Conservation (phyloP, 176 grass and related monocot genomes). For the Poa annua region DNA sequence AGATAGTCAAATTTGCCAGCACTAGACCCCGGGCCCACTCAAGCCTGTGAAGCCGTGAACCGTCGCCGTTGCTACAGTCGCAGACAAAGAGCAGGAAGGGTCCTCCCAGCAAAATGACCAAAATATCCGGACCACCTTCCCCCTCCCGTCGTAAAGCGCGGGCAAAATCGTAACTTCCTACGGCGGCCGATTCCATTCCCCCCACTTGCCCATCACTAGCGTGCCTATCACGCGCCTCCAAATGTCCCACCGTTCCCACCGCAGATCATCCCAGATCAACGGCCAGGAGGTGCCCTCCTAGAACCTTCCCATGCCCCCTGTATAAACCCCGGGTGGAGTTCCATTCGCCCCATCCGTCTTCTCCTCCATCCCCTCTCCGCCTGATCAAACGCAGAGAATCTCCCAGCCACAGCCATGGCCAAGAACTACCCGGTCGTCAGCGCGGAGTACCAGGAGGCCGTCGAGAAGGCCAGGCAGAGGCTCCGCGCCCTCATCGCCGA, state of each 20-base stretch:
- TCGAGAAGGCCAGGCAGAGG: constrained; percentile 79
- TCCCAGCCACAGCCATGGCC: constrained; percentile 45
- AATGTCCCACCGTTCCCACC: neutral
- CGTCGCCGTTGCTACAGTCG: constrained; percentile 21
- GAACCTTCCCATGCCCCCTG: constrained; percentile 43
- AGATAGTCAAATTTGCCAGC: no score
- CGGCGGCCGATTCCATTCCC: neutral
- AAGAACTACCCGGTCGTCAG: constrained; percentile 84
- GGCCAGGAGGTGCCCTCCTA: constrained; percentile 27
- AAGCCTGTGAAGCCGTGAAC: constrained; percentile 35
- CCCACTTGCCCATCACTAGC: neutral
- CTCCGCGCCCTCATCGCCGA: constrained; percentile 84
- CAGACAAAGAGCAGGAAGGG: neutral
- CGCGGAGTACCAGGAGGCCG: constrained; percentile 75
- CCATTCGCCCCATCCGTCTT: constrained; percentile 16
- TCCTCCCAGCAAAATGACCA: neutral
- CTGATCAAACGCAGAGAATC: neutral
- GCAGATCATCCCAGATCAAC: constrained; percentile 24
- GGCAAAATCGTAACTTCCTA: neutral
- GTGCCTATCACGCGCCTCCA: constrained; percentile 42
- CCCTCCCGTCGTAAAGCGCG: neutral
- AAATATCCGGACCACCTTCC: neutral
- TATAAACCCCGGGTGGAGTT: constrained; percentile 45
- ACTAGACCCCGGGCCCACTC: no score
- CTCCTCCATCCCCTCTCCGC: neutral